Percentiles rank a stretch among this genome's conserved stretches.
These are phyloP conservation scores for Chlorella ohadii DNA, from an alignment of 139 green algal genomes.

Conservation along the genomic window DNA sequence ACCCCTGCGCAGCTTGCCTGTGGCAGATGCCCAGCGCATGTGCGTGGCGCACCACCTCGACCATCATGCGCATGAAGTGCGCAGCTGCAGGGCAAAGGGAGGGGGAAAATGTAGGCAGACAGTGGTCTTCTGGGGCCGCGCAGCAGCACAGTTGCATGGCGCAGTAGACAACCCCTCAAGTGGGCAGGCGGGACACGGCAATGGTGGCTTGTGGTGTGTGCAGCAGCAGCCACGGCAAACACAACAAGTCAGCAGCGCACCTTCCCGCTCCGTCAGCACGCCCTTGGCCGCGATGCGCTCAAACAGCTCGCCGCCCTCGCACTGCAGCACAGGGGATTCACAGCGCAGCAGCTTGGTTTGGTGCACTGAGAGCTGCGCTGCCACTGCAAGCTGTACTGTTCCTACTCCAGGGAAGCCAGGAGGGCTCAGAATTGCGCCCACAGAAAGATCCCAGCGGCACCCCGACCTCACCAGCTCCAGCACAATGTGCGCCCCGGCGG, in stretches of 20 bases:
- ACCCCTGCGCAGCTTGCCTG: slow-evolving; percentile 25
- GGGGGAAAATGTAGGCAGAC: background rate
- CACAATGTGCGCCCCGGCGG: slow-evolving; percentile 48
- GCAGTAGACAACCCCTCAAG: too few relatives aligned
- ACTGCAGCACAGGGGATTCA: too few relatives aligned
- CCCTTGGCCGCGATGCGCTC: slow-evolving; percentile 39
- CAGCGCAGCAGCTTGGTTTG: too few relatives aligned
- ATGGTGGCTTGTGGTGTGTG: too few relatives aligned
- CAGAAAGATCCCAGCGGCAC: background rate
- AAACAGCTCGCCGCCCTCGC: slow-evolving; percentile 59
- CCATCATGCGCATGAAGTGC: slow-evolving; percentile 43
- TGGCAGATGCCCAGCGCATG: slow-evolving; percentile 55
- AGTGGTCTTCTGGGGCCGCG: too few relatives aligned
- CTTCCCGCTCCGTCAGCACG: slow-evolving; percentile 43
- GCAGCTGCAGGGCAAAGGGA: background rate
- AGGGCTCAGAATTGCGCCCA: too few relatives aligned
- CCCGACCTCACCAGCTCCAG: slow-evolving; percentile 43
- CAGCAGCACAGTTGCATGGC: too few relatives aligned
- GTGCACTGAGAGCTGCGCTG: background rate
- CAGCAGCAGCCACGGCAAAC: too few relatives aligned
- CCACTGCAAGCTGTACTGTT: too few relatives aligned
- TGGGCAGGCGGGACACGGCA: too few relatives aligned
- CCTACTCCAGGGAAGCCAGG: too few relatives aligned
- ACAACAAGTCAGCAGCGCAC: too few relatives aligned
- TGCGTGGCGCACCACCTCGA: slow-evolving; percentile 48